A percentile compares a stretch with the other conserved stretches of the same genome.
These are phyloP conservation scores for Coemansia asiatica DNA, from an alignment of 192 early-diverging fungal species.

Conservation along the genomic window DNA sequence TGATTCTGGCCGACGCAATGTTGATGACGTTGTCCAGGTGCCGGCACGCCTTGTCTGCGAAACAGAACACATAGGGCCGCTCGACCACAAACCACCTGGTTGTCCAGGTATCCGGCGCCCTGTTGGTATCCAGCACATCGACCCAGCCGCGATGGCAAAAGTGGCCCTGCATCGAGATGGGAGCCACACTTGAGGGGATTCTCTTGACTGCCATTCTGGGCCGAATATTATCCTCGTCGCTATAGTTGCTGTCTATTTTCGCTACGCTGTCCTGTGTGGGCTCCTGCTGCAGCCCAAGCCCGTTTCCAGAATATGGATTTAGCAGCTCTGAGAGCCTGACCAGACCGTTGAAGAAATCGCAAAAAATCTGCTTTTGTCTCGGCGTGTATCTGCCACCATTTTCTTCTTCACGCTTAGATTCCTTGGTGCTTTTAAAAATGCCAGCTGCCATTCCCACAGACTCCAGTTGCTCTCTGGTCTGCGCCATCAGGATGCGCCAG, in stretches of 20 bases:
- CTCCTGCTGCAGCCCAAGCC: conserved; percentile 30
- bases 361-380: conserved; percentile 16
- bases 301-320: not conserved
- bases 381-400: not conserved
- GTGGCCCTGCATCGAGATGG: conserved; percentile 28
- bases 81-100: conserved; percentile 74
- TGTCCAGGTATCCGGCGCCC: conserved; percentile 61
- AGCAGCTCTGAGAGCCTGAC: conserved; percentile 9
- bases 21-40: conserved; percentile 78
- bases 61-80: conserved; percentile 81
- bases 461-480: conserved; percentile 22
- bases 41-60: conserved; percentile 60
- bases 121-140: conserved; percentile 36
- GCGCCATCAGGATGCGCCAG: conserved; percentile 36
- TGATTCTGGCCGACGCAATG: conserved; percentile 61
- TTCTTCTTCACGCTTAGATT: too few species aligned
- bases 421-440: too few species aligned
- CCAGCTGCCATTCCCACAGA: not conserved
- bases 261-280: conserved; percentile 10
- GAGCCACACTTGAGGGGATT: conserved; percentile 4
- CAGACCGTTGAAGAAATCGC: conserved; percentile 19
- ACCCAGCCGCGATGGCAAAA: conserved; percentile 31
- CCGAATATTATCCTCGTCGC: not conserved
- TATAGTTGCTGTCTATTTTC: not conserved
- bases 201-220: not conserved